phyloP scores from a whole-genome alignment of 257 asterid species.

The Nicotiana obtusifolia region DNA sequence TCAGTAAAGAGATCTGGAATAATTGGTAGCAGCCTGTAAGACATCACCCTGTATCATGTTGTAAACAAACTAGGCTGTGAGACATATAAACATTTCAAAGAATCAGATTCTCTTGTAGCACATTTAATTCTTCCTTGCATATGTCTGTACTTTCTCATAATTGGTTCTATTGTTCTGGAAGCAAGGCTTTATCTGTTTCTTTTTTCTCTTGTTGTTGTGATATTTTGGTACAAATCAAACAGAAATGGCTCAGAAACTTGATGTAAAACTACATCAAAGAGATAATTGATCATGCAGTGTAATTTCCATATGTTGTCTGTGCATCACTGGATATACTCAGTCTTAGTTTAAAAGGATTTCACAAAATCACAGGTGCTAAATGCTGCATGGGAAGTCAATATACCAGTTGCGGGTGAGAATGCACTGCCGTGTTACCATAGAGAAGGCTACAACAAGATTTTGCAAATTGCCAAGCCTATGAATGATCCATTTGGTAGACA shows the following conservation, averaged over 20 bases:
- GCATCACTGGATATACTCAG: background rate
- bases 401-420: constrained; percentile 58
- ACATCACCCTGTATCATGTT: too few species aligned
- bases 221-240: background rate
- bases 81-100: background rate
- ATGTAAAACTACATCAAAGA: constrained; percentile 16
- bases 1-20: too few species aligned
- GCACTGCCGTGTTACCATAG: constrained; percentile 13
- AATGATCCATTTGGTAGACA: constrained; percentile 49
- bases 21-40: too few species aligned
- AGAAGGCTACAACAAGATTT: constrained; percentile 31
- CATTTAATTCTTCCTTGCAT: background rate
- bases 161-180: too few species aligned
- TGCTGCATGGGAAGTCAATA: constrained; percentile 66
- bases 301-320: background rate
- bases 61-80: background rate
- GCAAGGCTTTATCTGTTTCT: too few species aligned
- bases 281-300: background rate
- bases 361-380: constrained; percentile 40
- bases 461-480: constrained; percentile 51
- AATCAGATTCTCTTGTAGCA: background rate
- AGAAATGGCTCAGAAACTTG: too few species aligned
- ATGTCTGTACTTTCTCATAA: too few species aligned
- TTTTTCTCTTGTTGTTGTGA: too few species aligned
- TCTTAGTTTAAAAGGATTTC: background rate